Conservation (phyloP, 2,329 filamentous ascomycete genomes). For the Fusarium xyrophilum region DNA sequence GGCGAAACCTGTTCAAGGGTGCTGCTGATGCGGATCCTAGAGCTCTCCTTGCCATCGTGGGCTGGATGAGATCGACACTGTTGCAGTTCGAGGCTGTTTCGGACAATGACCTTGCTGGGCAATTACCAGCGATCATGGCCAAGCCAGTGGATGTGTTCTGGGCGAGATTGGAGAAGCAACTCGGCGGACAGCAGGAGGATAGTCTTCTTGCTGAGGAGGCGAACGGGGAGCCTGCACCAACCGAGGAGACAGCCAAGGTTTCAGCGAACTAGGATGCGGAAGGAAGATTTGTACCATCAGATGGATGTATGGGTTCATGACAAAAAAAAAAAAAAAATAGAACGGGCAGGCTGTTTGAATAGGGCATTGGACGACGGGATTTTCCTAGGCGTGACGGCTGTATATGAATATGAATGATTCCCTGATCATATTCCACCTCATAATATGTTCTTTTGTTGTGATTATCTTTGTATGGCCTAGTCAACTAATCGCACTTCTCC, state of each 20-base stretch:
- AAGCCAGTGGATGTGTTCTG: constrained; percentile 53
- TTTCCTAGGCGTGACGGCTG: constrained; percentile 17
- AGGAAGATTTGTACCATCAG: constrained; percentile 39
- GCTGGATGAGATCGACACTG: constrained; percentile 61
- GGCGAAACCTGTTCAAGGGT: constrained; percentile 91
- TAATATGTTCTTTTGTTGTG: constrained; percentile 11
- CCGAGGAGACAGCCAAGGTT: constrained; percentile 25
- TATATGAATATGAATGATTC: constrained; percentile 31
- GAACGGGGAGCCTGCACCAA: constrained; percentile 18
- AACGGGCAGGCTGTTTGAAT: constrained; percentile 33
- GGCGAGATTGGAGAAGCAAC: constrained; percentile 51
- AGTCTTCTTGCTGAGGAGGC: constrained; percentile 27
- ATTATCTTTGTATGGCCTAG: not conserved
- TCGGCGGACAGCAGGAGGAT: constrained; percentile 45
- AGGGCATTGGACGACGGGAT: constrained; percentile 7
- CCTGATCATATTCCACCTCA: constrained; percentile 31
- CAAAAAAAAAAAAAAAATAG: constrained; percentile 19
- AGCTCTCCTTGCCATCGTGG: constrained; percentile 60
- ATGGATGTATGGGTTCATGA: constrained; percentile 19
- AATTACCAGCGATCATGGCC: constrained; percentile 45
- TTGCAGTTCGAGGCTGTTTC: constrained; percentile 57
- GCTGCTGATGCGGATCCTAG: constrained; percentile 59
- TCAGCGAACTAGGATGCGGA: constrained; percentile 28
- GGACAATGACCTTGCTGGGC: constrained; percentile 51
- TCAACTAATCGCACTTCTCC: constrained; percentile 57